Percentiles rank a stretch among this genome's conserved stretches.
These are phyloP conservation scores for Mycena haematopus DNA, from an alignment of 768 basidiomycete genomes.

Conservation along the genomic window DNA sequence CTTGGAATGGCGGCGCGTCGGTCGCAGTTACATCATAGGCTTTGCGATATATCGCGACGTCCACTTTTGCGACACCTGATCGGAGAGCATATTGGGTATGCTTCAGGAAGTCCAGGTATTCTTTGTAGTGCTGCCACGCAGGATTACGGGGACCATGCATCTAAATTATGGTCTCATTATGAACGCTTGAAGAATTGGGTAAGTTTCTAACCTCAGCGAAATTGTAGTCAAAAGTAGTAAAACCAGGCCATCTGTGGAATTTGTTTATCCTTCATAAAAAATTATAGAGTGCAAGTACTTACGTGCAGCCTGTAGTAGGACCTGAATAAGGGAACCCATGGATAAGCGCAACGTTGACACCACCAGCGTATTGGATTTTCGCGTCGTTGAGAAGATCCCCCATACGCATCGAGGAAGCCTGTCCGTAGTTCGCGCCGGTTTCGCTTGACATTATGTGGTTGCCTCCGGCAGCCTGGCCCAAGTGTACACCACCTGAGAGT, in stretches of 20 bases:
- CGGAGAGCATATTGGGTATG: constrained; percentile 28
- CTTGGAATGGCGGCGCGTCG: constrained; percentile 15
- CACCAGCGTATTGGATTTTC: constrained; percentile 25
- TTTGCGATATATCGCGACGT: constrained; percentile 28
- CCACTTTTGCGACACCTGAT: constrained; percentile 26
- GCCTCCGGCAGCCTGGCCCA: constrained; percentile 10
- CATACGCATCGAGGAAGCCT: constrained; percentile 21
- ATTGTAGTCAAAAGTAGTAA: constrained; percentile 9
- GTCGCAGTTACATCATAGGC: constrained; percentile 18
- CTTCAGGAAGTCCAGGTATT: constrained; percentile 27
- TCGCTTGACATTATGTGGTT: constrained; percentile 23
- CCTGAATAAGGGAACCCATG: constrained; percentile 30
- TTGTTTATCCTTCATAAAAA: neutral
- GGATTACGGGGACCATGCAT: constrained; percentile 17
- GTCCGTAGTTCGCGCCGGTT: constrained; percentile 16
- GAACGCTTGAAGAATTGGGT: neutral
- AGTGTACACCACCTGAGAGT: constrained; percentile 27
- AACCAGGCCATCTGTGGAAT: constrained; percentile 15
- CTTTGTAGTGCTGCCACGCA: constrained; percentile 25
- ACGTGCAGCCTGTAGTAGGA: constrained; percentile 24
- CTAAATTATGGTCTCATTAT: neutral
- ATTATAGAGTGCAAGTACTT: neutral
- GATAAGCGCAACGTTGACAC: constrained; percentile 27
- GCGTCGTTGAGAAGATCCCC: constrained; percentile 21
- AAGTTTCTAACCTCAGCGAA: neutral